Evolutionary conservation across 1,139 yeast genomes (phyloP).

Genomic region (Debaryomyces coudertii): DNA sequence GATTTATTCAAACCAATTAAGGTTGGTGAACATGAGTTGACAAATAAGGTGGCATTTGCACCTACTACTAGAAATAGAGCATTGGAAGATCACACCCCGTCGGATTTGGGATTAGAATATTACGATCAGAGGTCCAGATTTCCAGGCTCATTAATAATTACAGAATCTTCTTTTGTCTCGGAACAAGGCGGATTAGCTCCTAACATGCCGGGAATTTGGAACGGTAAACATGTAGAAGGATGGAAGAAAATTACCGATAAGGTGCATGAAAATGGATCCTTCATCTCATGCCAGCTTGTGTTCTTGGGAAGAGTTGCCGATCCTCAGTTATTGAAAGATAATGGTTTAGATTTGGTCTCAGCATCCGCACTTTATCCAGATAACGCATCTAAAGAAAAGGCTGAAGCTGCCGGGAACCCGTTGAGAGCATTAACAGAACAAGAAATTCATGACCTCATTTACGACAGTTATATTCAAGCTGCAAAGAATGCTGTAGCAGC

Average conservation of each 20-base stretch:
- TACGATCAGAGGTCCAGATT: conserved; percentile 54
- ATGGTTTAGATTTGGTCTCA: conserved; percentile 38
- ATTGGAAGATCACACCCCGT: conserved; percentile 41
- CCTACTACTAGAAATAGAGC: conserved; percentile 61
- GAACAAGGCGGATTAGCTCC: conserved; percentile 39
- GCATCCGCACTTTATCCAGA: conserved; percentile 29
- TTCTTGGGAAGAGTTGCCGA: conserved; percentile 53
- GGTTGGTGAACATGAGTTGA: conserved; percentile 20
- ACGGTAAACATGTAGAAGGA: conserved; percentile 45
- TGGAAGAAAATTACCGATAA: conserved; percentile 54
- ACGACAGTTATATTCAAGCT: conserved; percentile 40
- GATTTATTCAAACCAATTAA: conserved; percentile 46
- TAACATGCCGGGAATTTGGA: conserved; percentile 58
- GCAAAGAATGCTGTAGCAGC: conserved; percentile 55
- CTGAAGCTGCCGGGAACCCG: conserved; percentile 32
- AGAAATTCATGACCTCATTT: conserved; percentile 45
- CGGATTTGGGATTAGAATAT: conserved; percentile 49
- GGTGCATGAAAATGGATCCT: conserved; percentile 59
- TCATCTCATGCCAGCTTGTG: conserved; percentile 60
- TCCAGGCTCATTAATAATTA: conserved; percentile 58
- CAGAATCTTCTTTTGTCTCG: conserved; percentile 38
- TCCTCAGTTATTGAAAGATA: conserved; percentile 41
- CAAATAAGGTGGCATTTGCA: conserved; percentile 51
- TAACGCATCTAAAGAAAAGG: conserved; percentile 26
- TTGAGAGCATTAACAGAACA: conserved; percentile 44